phyloP scores from a whole-genome alignment of 768 basidiomycete genomes.

The Tylopilus sp. region DNA sequence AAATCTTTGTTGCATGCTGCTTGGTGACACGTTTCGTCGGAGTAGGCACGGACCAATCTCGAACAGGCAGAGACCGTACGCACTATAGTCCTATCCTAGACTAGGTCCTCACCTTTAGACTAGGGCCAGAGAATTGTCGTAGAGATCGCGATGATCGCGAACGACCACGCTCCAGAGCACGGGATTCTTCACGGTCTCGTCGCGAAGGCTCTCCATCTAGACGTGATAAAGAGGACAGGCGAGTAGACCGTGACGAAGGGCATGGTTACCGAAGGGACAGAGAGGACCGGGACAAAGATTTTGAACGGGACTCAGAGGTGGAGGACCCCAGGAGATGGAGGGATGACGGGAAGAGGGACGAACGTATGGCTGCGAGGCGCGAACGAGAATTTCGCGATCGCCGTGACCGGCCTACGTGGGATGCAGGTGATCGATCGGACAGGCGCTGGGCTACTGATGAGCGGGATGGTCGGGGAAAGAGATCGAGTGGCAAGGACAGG shows the following conservation, averaged over 20 bases:
- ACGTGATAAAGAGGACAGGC: constrained; percentile 44
- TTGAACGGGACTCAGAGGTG: constrained; percentile 48
- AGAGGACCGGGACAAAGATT: constrained; percentile 40
- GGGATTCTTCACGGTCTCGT: constrained; percentile 60
- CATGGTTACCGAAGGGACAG: constrained; percentile 25
- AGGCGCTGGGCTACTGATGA: constrained; percentile 63
- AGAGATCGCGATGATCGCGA: constrained; percentile 62
- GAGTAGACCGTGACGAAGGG: constrained; percentile 33
- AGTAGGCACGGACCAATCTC: constrained; percentile 46
- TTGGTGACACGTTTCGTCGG: background rate
- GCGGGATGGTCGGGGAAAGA: constrained; percentile 62
- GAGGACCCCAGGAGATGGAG: constrained; percentile 77
- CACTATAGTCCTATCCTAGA: background rate
- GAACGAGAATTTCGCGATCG: constrained; percentile 38
- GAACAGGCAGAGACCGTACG: constrained; percentile 61
- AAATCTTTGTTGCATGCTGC: background rate
- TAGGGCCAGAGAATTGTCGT: constrained; percentile 53
- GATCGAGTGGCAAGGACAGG: constrained; percentile 55
- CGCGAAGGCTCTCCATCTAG: constrained; percentile 55
- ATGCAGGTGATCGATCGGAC: constrained; percentile 45
- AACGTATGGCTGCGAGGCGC: constrained; percentile 63
- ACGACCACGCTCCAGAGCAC: constrained; percentile 57
- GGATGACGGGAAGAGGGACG: constrained; percentile 80
- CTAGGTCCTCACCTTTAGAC: constrained; percentile 8
- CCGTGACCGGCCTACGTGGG: constrained; percentile 48